Evolutionary conservation across 768 basidiomycete species (phyloP).

Genomic region (Leucocoprinus leucothites): DNA sequence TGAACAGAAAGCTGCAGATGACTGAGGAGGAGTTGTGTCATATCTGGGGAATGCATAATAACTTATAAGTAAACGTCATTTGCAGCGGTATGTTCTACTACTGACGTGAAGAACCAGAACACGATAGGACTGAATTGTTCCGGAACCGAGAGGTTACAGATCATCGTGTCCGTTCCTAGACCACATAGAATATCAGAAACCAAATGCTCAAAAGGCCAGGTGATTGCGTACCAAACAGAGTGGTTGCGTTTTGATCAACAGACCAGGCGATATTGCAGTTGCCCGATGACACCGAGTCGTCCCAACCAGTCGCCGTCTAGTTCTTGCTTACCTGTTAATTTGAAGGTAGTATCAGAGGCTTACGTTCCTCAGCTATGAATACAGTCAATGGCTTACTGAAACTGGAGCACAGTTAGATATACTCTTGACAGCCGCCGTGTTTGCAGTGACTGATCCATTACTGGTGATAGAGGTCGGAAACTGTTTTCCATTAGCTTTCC

Average conservation of each 20-base stretch:
- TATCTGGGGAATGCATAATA: slow-evolving; percentile 23
- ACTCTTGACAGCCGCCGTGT: slow-evolving; percentile 46
- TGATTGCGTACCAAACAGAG: slow-evolving; percentile 37
- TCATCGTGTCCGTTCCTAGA: slow-evolving; percentile 27
- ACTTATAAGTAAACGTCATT: too few species aligned
- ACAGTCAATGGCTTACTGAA: slow-evolving; percentile 24
- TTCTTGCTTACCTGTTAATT: slow-evolving; percentile 34
- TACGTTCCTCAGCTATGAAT: not conserved
- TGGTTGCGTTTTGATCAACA: slow-evolving; percentile 35
- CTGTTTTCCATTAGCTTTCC: slow-evolving; percentile 20
- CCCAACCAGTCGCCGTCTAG: slow-evolving; percentile 35
- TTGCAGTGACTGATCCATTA: slow-evolving; percentile 48
- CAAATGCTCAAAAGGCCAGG: too few species aligned
- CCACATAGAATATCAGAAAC: too few species aligned
- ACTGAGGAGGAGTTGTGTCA: slow-evolving; percentile 27
- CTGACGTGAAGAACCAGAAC: slow-evolving; percentile 55
- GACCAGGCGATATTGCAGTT: slow-evolving; percentile 38
- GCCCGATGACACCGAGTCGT: slow-evolving; percentile 35
- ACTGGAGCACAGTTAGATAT: slow-evolving; percentile 40
- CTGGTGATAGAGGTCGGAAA: slow-evolving; percentile 29
- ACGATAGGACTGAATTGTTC: slow-evolving; percentile 44
- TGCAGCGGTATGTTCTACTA: too few species aligned
- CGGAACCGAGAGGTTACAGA: slow-evolving; percentile 23
- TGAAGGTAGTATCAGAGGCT: not conserved
- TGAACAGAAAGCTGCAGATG: slow-evolving; percentile 46